These are phyloP conservation scores for Euphorbia pulcherrima DNA, from an alignment of 345 rosid species.

Conservation along the genomic window DNA sequence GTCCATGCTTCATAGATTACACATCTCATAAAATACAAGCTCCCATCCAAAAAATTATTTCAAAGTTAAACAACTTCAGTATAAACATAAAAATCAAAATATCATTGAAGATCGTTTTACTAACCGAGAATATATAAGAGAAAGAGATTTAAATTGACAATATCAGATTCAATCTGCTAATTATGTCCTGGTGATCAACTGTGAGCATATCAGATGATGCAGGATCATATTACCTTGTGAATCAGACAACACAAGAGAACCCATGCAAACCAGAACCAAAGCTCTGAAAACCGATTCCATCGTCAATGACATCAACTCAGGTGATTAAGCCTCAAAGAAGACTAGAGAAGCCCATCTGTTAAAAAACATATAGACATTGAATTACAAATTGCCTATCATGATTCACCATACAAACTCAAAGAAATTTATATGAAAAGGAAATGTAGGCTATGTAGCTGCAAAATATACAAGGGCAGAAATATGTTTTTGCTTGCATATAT, in stretches of 20 bases:
- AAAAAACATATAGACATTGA: constrained; percentile 1
- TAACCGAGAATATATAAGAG: neutral
- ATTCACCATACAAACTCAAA: neutral
- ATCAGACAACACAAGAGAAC: constrained; percentile 51
- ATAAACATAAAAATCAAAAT: neutral
- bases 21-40: too few species aligned
- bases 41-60: neutral
- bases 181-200: neutral
- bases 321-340: constrained; percentile 11
- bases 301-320: constrained; percentile 37
- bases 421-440: neutral
- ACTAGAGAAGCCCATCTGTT: constrained; percentile 16
- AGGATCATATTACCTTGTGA: constrained; percentile 55
- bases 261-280: constrained; percentile 45
- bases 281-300: constrained; percentile 51
- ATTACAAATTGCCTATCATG: neutral
- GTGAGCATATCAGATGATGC: neutral
- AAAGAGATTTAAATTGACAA: neutral
- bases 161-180: constrained; percentile 3
- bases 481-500: neutral
- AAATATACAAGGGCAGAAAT: neutral
- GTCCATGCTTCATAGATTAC: too few species aligned
- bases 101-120: neutral
- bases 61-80: neutral
- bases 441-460: neutral